Evolutionary conservation across 2,329 filamentous ascomycete genomes (phyloP), one percentile per base, ranked within the genome.

Genomic region (Microdochium trichocladiopsis): DNA sequence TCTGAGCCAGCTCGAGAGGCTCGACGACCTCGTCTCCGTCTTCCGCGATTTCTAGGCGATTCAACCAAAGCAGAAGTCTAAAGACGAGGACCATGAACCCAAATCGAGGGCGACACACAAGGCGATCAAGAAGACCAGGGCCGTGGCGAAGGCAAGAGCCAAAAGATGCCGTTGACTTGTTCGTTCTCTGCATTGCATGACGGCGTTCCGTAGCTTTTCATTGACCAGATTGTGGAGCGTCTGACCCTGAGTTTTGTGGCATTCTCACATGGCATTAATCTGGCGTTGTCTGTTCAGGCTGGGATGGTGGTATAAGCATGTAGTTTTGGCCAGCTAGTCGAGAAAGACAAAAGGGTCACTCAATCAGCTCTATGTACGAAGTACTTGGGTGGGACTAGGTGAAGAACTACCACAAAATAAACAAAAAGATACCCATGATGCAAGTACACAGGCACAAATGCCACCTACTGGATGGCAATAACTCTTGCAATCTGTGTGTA

Each of bases 1-100:
- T 37, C 73, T 95, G 33, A 83, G 84, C 1, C 90, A 96, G 69
- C 76, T 96, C 11, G 82, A 82, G 66, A 80, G 90, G 55, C 76
- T 96, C 58, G 94, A 99, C 70, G 87, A 94, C 50, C 75, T 96
- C 58, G 85, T 97, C 48, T 87, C 87, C 24, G 79, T 94, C 12
- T 78, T 97, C 59, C 79, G 88, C 56, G 94, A 99, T 66, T 92
- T 82, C 61, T 90, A 66, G 75, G 48, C 25, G 47, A 43, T 37
- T 8, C 41, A 21, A 48, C 25, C 21, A 33, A 50, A 36, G 16
- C 18, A 21, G 51, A 33, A 25, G 51, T 43, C 41, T 51, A 25
- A 50, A 31, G 24, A n/a, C 22, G n/a, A 48, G 23, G 47, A 14
- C 23, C 3, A 23, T 6, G 18, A 45, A 16, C 16, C 16, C 41